Base-by-base conservation (phyloP, 371 early-diverging fungal species). In the Mortierella sp. region DNA sequence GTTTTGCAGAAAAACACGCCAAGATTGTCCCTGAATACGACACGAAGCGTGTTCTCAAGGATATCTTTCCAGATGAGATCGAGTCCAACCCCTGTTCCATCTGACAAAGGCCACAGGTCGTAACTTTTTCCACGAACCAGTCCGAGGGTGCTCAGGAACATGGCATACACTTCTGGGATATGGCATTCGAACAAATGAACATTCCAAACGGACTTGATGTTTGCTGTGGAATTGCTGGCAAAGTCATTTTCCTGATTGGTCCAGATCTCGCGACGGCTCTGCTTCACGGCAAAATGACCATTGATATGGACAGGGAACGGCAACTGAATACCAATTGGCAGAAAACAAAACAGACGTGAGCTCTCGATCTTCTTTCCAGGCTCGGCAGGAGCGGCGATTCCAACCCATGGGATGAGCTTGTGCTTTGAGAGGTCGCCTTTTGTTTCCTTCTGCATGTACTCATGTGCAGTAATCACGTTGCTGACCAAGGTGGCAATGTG, bases 361-460 rank as follows among this genome's bases (percentile, higher is more conserved):
- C 28, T 39, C 9, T 42, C 63, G 14, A 62, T 46, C n/a, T 16
- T 38, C 21, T 52, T 43, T 13, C 52, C 28, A 1, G 67, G 50
- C 1, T 55, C 48, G 14, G 47, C 27, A 2, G 61, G 76, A 0
- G 72, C 72, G 3, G 80, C 79, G 13, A 80, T 42, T 12, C 80
- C 80, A 9, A 80, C 80, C 71, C 71, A 79, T n/a, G 80, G 80
- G 23, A 80, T 66, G 24, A 80, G 43, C 8, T 62, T 80, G n/a
- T 73, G 66, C 23, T 42, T 54, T 0, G 23, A 31, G 18, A 80
- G 53, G 30, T 62, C 52, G 8, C 54, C 63, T 3, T 60, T 47
- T 3, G 58, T 67, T 2, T 56, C 19, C 8, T 53, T 52, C 10
- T 8, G 0, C 61, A 80, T 79, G 21, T 60, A 19, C 16, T 51